Base-by-base conservation (phyloP, 1,139 yeast species). In the Yamadazyma kanchanaburiensis region DNA sequence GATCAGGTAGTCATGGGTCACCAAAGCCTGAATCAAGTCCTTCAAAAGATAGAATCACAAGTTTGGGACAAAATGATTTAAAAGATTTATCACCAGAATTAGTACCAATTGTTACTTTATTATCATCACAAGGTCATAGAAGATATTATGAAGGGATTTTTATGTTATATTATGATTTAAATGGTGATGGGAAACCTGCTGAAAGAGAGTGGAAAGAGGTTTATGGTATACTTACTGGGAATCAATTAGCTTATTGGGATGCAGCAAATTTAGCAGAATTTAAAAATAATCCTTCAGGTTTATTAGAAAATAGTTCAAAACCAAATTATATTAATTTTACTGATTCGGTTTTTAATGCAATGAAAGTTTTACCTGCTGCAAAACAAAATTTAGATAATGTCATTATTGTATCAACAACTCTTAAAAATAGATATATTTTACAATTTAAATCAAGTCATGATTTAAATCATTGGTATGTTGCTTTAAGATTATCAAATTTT, bases 301-400 rank as follows among this genome's bases (percentile, higher is more conserved):
- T 77, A 32, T 53, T 76, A 37, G 74, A 68, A 34, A 70, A 78
- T 10, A 67, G 79, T 27, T 58, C 80, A 9, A 83, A 82, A 49
- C 96, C 97, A n/a, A 77, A 79, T 32, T 91, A 89, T 56, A 74
- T 91, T 49, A 91, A 91, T 57, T 81, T 91, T 48, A 80, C 95
- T 3, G 97, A 91, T 54, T 82, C 96, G 2, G 79, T 83, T n/a
- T 80, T 86, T 57, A 84, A 81, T 53, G 79, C 94, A 15, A 74
- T 83, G 54, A 72, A 72, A 33, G 49, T 63, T 8, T 63, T 83
- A 35, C 85, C 87, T 1, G 60, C 74, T 3, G 79, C 80, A 14
- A 72, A 73, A 41, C 81, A 81, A 39, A 73, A 75, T 43, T 65
- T 83, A 44, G 75, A 76, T 27, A 86, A 89, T 55, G 88, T 89